Evolutionary conservation across 2,329 filamentous ascomycete species (phyloP).

Genomic region (Acrodontium crateriforme): DNA sequence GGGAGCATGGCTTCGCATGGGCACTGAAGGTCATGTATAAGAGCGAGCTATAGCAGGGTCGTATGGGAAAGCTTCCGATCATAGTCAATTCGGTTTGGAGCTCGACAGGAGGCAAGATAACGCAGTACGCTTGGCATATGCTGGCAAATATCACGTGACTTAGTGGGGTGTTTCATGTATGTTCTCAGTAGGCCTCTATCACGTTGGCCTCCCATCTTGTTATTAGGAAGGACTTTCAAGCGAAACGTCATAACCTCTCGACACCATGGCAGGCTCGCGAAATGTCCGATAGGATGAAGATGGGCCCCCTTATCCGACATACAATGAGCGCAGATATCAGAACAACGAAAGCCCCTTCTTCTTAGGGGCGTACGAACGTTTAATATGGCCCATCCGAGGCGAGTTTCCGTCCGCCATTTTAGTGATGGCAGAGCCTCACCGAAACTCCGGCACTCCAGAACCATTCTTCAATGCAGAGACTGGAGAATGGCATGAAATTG

Average conservation of each 20-base stretch:
- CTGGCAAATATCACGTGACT: neutral
- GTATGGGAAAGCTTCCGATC: constrained; percentile 73
- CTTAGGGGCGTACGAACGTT: constrained; percentile 4
- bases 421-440: constrained; percentile 3
- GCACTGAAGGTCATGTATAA: constrained; percentile 75
- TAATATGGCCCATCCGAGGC: constrained; percentile 3
- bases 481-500: constrained; percentile 4
- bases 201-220: neutral
- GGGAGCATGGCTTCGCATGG: constrained; percentile 64
- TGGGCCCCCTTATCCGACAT: constrained; percentile 4
- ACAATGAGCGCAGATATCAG: constrained; percentile 1
- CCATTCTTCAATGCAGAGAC: constrained; percentile 4
- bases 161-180: neutral
- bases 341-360: too few relatives aligned
- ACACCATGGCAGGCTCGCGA: constrained; percentile 3
- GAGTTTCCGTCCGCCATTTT: constrained; percentile 4
- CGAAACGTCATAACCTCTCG: neutral
- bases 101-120: too few relatives aligned
- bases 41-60: constrained; percentile 61
- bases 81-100: too few relatives aligned
- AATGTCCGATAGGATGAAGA: constrained; percentile 2
- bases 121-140: too few relatives aligned
- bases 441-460: constrained; percentile 2
- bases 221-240: neutral
- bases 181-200: too few relatives aligned